These are phyloP conservation scores for Salix exigua DNA, from an alignment of 345 rosid species.

Conservation along the genomic window DNA sequence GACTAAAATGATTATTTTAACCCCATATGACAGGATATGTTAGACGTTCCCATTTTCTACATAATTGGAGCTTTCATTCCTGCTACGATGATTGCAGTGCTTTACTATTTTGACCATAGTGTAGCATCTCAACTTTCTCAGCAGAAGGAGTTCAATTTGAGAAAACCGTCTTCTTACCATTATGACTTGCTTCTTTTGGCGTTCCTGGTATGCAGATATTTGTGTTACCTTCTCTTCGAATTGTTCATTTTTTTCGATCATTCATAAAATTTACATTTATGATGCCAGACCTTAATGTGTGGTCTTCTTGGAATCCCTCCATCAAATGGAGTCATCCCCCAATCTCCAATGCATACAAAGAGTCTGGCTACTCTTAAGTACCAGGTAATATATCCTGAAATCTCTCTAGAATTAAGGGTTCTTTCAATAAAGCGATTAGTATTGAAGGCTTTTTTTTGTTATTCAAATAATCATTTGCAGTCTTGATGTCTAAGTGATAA, in stretches of 20 bases:
- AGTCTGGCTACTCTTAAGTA: constrained; percentile 33
- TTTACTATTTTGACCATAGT: constrained; percentile 36
- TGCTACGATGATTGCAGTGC: constrained; percentile 35
- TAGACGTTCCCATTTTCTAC: constrained; percentile 27
- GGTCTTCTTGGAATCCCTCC: constrained; percentile 38
- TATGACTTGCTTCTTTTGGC: constrained; percentile 34
- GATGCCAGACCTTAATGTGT: constrained; percentile 23
- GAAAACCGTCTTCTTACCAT: constrained; percentile 36
- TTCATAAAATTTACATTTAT: neutral
- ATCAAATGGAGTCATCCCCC: constrained; percentile 36
- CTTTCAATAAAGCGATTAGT: neutral
- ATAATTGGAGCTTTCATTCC: constrained; percentile 34
- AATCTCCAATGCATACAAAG: constrained; percentile 39
- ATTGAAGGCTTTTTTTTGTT: neutral
- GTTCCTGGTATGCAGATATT: constrained; percentile 17
- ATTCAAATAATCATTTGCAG: neutral
- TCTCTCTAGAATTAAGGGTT: neutral
- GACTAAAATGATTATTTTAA: neutral
- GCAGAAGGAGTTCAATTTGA: constrained; percentile 34
- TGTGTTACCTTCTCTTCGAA: neutral
- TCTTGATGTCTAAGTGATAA: neutral
- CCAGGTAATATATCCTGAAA: constrained; percentile 17
- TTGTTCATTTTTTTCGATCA: neutral
- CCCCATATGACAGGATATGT: constrained; percentile 25
- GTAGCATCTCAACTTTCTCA: constrained; percentile 37